Conservation (phyloP, 768 basidiomycete species). For the Boletus speciosus region DNA sequence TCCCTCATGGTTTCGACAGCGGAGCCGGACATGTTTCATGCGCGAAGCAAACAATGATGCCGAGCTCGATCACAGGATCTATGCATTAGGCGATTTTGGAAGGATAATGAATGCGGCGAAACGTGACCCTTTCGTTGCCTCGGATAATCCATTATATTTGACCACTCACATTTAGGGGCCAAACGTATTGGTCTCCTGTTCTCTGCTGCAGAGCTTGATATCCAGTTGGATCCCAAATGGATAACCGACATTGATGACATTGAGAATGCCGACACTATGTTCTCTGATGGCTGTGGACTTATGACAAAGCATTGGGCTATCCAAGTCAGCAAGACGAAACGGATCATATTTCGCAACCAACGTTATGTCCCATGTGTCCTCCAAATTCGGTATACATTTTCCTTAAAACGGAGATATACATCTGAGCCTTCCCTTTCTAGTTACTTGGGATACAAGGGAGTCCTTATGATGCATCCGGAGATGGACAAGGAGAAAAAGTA, state of each 20-base stretch:
- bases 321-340: conserved; percentile 50
- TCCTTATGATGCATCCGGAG: conserved; percentile 63
- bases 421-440: conserved; percentile 29
- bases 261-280: conserved; percentile 50
- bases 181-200: conserved; percentile 68
- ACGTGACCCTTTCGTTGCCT: conserved; percentile 34
- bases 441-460: conserved; percentile 71
- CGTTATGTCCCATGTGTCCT: conserved; percentile 61
- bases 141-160: background rate
- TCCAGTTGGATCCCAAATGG: conserved; percentile 45
- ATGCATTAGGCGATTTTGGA: conserved; percentile 54
- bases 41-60: conserved; percentile 50
- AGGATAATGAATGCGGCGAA: conserved; percentile 64
- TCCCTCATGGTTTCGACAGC: conserved; percentile 32
- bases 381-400: conserved; percentile 50
- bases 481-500: conserved; percentile 46
- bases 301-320: conserved; percentile 52
- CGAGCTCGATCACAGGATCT: conserved; percentile 58
- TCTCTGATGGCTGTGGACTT: conserved; percentile 69
- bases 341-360: conserved; percentile 50
- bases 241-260: conserved; percentile 59
- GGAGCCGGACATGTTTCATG: conserved; percentile 62
- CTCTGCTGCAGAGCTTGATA: conserved; percentile 60
- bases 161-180: conserved; percentile 44
- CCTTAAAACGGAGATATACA: background rate